Base-by-base conservation (phyloP, 345 rosid species). In the Pelargonium nanum region DNA sequence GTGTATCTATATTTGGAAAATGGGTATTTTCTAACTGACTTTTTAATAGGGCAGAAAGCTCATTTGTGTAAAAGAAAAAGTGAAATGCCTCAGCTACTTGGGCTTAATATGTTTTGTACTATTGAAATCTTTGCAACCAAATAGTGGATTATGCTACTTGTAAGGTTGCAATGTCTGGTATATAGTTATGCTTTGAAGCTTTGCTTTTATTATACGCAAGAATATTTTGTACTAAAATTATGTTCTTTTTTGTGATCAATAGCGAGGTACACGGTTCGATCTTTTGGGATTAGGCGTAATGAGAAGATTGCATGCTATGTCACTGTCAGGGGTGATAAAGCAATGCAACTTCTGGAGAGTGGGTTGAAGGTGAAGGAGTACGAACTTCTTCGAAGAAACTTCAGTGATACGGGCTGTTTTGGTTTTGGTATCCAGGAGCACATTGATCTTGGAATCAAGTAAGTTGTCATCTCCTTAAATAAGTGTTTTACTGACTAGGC, bases 341-440 rank as follows among this genome's bases (percentile, higher is more conserved):
- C 85, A 19, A 81, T 81, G 85, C 85, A 81, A 69, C 70, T 81
- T 25, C 75, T 81, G 16, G 85, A 81, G 71, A 81, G 85, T 55
- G 85, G 85, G 17, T 74, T 81, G 71, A 81, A 81, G 63, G 86
- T 81, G 22, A 81, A 81, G 78, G 86, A 81, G 65, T 81, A 78
- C 19, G 77, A 40, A 40, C 48, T 40, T 40, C 48, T 40, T 40
- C 48, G 48, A 40, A 73, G 60, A 67, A 73, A 73, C 70, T 73
- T 73, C 53, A 73, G 72, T 64, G 77, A 73, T 6, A 73, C 77
- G 59, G 77, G 77, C 5, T 73, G 77, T 69, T 73, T 73, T 22
- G 77, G 77, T 3, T 73, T 73, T 4, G 77, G 77, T 24, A 73
- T 73, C 23, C 72, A 73, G 66, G 77, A 73, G 57, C 77, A 73